Evolutionary conservation across 495 filamentous ascomycete species (phyloP).

Genomic region (Alectoria sarmentosa): DNA sequence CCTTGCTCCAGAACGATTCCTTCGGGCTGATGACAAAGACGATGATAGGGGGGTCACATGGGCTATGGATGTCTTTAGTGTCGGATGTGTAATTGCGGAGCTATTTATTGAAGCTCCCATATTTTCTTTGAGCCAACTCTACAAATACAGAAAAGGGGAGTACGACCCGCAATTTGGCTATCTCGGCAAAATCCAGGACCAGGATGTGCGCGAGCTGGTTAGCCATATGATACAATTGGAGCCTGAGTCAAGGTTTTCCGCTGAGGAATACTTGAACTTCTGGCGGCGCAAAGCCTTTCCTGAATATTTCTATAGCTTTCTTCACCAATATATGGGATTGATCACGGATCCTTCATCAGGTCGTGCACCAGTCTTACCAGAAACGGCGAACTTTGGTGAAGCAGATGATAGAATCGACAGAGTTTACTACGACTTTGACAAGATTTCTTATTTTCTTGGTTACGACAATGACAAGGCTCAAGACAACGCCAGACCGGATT

Average conservation of each 20-base stretch:
- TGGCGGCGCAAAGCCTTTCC: conserved; percentile 91
- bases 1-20: conserved; percentile 87
- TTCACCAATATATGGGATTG: conserved; percentile 94
- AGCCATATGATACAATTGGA: conserved; percentile 93
- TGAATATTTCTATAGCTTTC: conserved; percentile 91
- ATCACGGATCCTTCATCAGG: conserved; percentile 91
- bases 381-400: conserved; percentile 62
- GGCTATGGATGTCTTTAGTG: conserved; percentile 99
- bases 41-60: conserved; percentile 64
- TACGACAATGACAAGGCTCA: conserved; percentile 45
- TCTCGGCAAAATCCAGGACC: conserved; percentile 80
- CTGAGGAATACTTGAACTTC: conserved; percentile 89
- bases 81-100: conserved; percentile 95
- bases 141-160: conserved; percentile 85
- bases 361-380: conserved; percentile 53
- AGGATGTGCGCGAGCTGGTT: conserved; percentile 78
- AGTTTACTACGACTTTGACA: conserved; percentile 92
- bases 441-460: conserved; percentile 89
- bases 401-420: conserved; percentile 90
- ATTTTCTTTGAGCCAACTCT: conserved; percentile 87
- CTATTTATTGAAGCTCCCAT: conserved; percentile 93
- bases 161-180: conserved; percentile 80
- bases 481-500: conserved; percentile 21
- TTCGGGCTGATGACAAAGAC: conserved; percentile 58
- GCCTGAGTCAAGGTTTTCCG: conserved; percentile 83